Evolutionary conservation across 176 grass and related monocot species (phyloP).

Genomic region (Leersia perrieri): DNA sequence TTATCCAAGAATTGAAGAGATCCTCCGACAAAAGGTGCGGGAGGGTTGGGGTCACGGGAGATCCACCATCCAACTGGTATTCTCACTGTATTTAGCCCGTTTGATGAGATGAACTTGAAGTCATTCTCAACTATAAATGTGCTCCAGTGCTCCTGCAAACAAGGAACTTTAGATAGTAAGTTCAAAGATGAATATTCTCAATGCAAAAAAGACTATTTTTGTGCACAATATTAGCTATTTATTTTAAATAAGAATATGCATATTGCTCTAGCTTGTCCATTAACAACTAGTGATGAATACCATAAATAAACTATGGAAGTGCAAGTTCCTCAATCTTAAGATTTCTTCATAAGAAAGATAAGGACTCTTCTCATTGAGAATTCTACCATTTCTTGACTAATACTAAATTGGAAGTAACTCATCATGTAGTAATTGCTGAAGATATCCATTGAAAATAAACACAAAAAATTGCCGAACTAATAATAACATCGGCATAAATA

Average conservation of each 20-base stretch:
- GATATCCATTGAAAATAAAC: no score
- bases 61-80: constrained; percentile 77
- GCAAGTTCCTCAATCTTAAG: no score
- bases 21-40: constrained; percentile 49
- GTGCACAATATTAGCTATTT: neutral
- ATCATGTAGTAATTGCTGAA: no score
- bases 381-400: no score
- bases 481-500: no score
- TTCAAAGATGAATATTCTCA: neutral
- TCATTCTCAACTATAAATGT: constrained; percentile 44
- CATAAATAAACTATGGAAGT: no score
- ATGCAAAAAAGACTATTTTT: neutral
- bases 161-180: neutral
- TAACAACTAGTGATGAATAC: no score
- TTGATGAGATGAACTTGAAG: constrained; percentile 40
- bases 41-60: constrained; percentile 47
- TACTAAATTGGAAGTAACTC: no score
- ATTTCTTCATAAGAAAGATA: no score
- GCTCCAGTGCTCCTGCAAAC: constrained; percentile 46
- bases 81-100: constrained; percentile 40
- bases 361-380: no score
- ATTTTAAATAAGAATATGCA: neutral
- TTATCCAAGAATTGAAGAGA: constrained; percentile 48
- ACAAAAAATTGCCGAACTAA: no score
- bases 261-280: neutral